Evolutionary conservation across 331 rosid genomes (phyloP).

Genomic region (Prunus yedoensis): DNA sequence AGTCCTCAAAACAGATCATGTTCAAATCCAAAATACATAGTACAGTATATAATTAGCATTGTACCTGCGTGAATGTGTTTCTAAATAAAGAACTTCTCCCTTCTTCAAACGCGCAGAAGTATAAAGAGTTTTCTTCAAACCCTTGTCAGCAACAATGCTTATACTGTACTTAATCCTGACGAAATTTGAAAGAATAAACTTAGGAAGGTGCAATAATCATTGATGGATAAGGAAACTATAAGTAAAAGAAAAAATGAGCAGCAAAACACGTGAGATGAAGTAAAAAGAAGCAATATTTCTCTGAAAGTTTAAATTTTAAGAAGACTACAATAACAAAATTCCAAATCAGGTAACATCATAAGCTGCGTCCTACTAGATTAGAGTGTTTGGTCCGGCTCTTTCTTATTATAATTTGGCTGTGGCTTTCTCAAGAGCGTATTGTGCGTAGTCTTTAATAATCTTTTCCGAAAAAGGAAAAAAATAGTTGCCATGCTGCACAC

Average conservation of each 20-base stretch:
- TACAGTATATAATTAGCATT: conserved; percentile 7
- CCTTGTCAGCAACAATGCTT: conserved; percentile 98
- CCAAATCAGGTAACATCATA: neutral
- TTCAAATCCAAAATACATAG: neutral
- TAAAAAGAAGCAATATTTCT: neutral
- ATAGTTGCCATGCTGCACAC: neutral
- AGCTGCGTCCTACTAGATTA: neutral
- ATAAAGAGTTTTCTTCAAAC: conserved; percentile 80
- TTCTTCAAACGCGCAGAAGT: conserved; percentile 94
- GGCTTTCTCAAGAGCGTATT: neutral
- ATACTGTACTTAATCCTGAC: conserved; percentile 94
- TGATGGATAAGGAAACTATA: neutral
- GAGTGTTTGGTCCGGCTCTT: neutral
- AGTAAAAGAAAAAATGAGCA: neutral
- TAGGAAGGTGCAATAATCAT: neutral
- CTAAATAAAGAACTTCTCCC: conserved; percentile 93
- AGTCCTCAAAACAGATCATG: neutral
- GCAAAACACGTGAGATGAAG: neutral
- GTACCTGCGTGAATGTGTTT: conserved; percentile 86
- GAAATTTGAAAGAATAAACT: conserved; percentile 14
- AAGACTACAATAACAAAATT: neutral
- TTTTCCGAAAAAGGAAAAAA: neutral
- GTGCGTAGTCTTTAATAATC: neutral
- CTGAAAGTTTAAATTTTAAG: neutral
- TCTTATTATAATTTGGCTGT: neutral